Evolutionary conservation across 768 basidiomycete species (phyloP).

Genomic region (Cystoderma amianthinum): DNA sequence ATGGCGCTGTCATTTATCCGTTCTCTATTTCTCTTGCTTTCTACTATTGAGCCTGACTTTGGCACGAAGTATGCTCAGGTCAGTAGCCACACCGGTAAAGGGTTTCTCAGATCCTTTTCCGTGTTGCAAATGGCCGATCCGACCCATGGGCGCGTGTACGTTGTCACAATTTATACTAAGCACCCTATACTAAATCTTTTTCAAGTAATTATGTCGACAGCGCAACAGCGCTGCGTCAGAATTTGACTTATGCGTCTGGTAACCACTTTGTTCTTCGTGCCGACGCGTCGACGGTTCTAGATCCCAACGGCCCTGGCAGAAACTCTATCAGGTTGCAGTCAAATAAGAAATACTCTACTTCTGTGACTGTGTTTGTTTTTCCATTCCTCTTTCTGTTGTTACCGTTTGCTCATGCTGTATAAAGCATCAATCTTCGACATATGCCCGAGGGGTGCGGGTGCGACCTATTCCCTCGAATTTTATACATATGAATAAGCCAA

Average conservation of each 20-base stretch:
- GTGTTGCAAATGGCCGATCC: conserved; percentile 49
- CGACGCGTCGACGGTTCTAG: conserved; percentile 41
- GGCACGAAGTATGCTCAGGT: conserved; percentile 38
- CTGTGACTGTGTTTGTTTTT: conserved; percentile 42
- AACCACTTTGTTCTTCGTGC: conserved; percentile 50
- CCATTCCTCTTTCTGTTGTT: background rate
- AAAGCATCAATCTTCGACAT: conserved; percentile 42
- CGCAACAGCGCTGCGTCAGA: conserved; percentile 40
- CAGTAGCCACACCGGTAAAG: conserved; percentile 36
- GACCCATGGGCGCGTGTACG: conserved; percentile 61
- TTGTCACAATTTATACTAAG: background rate
- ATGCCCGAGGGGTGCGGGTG: conserved; percentile 55
- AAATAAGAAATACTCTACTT: conserved; percentile 43
- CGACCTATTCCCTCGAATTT: background rate
- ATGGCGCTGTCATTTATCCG: background rate
- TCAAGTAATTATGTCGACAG: conserved; percentile 37
- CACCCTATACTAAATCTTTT: background rate
- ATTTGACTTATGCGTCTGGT: conserved; percentile 50
- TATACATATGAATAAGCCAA: background rate
- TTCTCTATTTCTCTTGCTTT: conserved; percentile 3
- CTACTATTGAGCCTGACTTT: conserved; percentile 13
- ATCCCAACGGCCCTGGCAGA: conserved; percentile 42
- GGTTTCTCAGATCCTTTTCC: conserved; percentile 45
- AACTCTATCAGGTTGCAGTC: conserved; percentile 52
- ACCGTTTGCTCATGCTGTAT: background rate